phyloP scores from a whole-genome alignment of 2,329 filamentous ascomycete genomes.

The Aspergillus chevalieri region DNA sequence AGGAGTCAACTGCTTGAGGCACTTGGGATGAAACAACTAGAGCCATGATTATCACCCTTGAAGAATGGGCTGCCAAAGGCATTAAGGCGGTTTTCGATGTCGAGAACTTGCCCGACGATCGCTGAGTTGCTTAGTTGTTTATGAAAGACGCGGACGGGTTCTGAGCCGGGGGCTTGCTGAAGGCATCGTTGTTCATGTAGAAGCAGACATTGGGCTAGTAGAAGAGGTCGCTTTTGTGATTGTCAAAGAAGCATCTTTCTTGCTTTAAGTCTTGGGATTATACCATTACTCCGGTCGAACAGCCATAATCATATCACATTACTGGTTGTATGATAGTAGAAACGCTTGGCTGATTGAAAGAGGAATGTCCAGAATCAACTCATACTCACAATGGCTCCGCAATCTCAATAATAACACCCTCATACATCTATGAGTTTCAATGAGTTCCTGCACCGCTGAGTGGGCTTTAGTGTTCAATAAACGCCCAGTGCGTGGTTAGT shows the following conservation, averaged over 20 bases:
- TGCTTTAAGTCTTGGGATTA: no score
- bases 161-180: background rate
- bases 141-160: background rate
- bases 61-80: background rate
- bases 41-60: background rate
- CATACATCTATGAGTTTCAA: no score
- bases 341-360: no score
- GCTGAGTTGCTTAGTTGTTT: background rate
- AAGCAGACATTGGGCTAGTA: background rate
- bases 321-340: no score
- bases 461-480: no score
- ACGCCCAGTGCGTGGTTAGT: no score
- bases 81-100: background rate
- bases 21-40: slow-evolving; percentile 10
- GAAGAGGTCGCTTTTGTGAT: background rate
- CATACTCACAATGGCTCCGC: no score
- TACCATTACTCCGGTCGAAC: no score
- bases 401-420: no score
- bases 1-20: slow-evolving; percentile 20
- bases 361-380: no score
- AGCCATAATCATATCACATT: no score
- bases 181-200: background rate
- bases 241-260: background rate
- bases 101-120: background rate
- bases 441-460: no score